Percentiles rank a stretch among this genome's conserved stretches.
phyloP scores from a whole-genome alignment of 305 asterid species.

The Rubia tinctorum region DNA sequence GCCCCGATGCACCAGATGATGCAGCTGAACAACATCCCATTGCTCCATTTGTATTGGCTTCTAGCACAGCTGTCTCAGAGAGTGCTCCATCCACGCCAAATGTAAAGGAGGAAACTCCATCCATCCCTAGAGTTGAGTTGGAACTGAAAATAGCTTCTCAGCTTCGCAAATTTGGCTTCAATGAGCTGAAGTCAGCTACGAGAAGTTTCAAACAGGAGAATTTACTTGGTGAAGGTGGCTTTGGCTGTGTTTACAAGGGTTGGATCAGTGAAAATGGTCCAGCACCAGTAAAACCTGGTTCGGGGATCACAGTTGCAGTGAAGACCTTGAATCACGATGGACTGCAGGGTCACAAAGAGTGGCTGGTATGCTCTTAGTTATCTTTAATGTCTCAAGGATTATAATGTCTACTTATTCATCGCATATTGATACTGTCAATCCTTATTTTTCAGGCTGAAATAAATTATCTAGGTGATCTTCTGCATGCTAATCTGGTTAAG shows the following conservation, averaged over 20 bases:
- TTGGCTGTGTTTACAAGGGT: slow-evolving; percentile 87
- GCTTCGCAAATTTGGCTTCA: slow-evolving; percentile 64
- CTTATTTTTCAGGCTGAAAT: slow-evolving; percentile 29
- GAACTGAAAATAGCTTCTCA: slow-evolving; percentile 75
- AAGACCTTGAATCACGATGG: slow-evolving; percentile 82
- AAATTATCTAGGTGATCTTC: slow-evolving; percentile 30
- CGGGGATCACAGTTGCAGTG: slow-evolving; percentile 80
- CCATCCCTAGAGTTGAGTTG: slow-evolving; percentile 54
- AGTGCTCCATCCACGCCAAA: slow-evolving; percentile 63
- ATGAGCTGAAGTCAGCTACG: slow-evolving; percentile 65
- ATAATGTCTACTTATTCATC: not conserved
- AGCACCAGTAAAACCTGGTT: slow-evolving; percentile 65
- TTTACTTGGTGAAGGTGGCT: slow-evolving; percentile 88
- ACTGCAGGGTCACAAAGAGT: slow-evolving; percentile 91
- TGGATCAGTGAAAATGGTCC: slow-evolving; percentile 68
- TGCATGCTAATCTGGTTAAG: slow-evolving; percentile 26
- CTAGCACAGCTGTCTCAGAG: slow-evolving; percentile 57
- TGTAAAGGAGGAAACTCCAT: slow-evolving; percentile 27
- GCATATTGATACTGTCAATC: not conserved
- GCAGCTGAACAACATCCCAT: slow-evolving; percentile 49
- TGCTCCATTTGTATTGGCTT: slow-evolving; percentile 56
- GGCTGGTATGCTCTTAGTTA: slow-evolving; percentile 52
- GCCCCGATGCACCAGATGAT: slow-evolving; percentile 54
- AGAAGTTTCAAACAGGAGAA: slow-evolving; percentile 66
- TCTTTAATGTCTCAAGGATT: slow-evolving; percentile 6